Evolutionary conservation across 2,329 filamentous ascomycete genomes (phyloP).

Genomic region (Pseudopithomyces chartarum): DNA sequence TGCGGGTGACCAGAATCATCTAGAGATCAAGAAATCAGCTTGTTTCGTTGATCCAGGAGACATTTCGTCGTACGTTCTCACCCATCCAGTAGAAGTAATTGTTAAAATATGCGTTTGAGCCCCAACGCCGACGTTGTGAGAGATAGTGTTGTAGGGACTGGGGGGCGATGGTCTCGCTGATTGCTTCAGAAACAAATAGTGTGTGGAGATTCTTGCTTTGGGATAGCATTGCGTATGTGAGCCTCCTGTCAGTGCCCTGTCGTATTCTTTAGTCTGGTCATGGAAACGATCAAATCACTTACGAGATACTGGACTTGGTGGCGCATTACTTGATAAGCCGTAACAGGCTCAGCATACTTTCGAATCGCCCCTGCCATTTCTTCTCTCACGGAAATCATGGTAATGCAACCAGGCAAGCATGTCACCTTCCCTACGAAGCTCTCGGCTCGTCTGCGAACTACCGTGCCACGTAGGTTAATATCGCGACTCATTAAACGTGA

Average conservation of each 20-base stretch:
- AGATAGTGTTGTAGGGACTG: conserved; percentile 8
- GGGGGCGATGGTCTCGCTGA: conserved; percentile 8
- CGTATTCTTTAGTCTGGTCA: too few species aligned
- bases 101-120: conserved; percentile 8
- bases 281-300: too few species aligned
- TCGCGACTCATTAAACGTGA: background rate
- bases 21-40: background rate
- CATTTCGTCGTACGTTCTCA: background rate
- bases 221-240: conserved; percentile 8
- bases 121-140: conserved; percentile 4
- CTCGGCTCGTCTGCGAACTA: conserved; percentile 6
- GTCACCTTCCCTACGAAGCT: conserved; percentile 2
- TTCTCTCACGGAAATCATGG: conserved; percentile 4
- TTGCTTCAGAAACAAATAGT: conserved; percentile 3
- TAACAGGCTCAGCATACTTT: conserved; percentile 6
- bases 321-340: background rate
- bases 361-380: conserved; percentile 7
- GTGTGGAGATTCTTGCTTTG: conserved; percentile 6
- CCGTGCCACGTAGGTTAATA: background rate
- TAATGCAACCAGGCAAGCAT: conserved; percentile 6
- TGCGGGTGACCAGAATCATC: conserved; percentile 4
- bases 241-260: conserved; percentile 5
- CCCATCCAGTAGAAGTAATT: conserved; percentile 9
- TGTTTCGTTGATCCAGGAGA: background rate
- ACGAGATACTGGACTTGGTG: conserved; percentile 9